Evolutionary conservation across 169 alveolate genomes (phyloP), one percentile per base, ranked within the genome.

Genomic region (Theileria orientalis): DNA sequence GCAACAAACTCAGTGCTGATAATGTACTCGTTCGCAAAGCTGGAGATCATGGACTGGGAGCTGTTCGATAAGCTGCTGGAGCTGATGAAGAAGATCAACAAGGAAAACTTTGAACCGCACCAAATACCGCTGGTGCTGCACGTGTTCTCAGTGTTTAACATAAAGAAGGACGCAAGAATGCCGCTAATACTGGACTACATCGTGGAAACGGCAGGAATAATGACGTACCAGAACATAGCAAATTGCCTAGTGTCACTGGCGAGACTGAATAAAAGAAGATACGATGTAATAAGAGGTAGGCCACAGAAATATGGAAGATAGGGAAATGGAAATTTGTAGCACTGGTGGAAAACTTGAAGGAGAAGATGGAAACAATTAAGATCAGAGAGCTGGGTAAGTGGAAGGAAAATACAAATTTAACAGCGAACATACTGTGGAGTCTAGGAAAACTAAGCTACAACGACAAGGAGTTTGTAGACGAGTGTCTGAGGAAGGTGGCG

Each of bases 341-440:
- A 19, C 44, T 82, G 47, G 85, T 74, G 23, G 44, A 41, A 14
- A 66, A 69, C 33, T 35, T 78, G 35, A 67, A 32, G 64, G 51
- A 62, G 37, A 30, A 44, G 37, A 21, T 82, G 75, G 56, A 61
- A n/a, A 21, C 40, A 21, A 67, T 82, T 13, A 27, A 29, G 32
- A 71, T 74, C 16, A 67, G 89, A 8, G 89, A 82, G 29, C 42
- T 82, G 44, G 75, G 89, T 82, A 41, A 29, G 87, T 33, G 11
- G 16, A 2, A 0, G 40, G 6, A 42, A 33, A 2, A 13, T 14
- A 75, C 7, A 7, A 1, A 44, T 21, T n/a, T 8, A 23, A 27
- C 59, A 82, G 89, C 84, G 19, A 82, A 82, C 74, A 60, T 72
- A 25, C 25, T 82, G 23, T 82, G 84, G 85, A 76, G 85, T 8